phyloP scores from a whole-genome alignment of 2,329 filamentous ascomycete species.

The Coniochaeta sp. region DNA sequence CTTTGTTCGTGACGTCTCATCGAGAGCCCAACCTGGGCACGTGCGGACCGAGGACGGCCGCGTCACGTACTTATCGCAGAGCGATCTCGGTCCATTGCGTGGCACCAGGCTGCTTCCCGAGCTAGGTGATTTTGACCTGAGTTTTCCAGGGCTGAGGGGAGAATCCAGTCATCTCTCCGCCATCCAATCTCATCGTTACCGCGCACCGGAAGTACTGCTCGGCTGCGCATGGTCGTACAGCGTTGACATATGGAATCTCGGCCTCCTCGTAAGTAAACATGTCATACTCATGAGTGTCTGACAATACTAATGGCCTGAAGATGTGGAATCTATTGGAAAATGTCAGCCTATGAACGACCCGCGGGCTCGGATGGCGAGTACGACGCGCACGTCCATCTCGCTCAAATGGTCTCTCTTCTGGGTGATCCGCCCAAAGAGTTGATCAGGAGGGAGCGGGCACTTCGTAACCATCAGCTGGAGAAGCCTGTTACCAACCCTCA shows the following conservation, averaged over 20 bases:
- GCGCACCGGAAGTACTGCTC: not conserved
- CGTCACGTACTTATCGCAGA: not conserved
- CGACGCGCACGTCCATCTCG: not conserved
- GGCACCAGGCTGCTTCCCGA: not conserved
- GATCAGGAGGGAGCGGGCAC: not conserved
- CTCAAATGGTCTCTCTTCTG: slow-evolving; percentile 1
- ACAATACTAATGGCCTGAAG: not conserved
- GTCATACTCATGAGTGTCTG: not conserved
- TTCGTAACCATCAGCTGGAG: not conserved
- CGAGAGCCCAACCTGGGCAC: not conserved
- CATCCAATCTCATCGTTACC: not conserved
- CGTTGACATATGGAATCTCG: slow-evolving; percentile 14
- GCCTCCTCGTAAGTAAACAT: slow-evolving; percentile 10
- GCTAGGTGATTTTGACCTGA: not conserved
- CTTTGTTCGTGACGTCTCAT: not conserved
- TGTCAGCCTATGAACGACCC: not conserved
- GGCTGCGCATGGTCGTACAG: not conserved
- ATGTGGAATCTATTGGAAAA: slow-evolving; percentile 1
- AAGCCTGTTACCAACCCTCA: not conserved
- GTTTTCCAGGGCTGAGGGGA: not conserved
- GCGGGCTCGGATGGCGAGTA: not conserved
- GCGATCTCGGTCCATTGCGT: not conserved
- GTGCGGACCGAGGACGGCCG: not conserved
- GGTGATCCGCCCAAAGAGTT: not conserved
- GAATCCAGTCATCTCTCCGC: not conserved